These are phyloP conservation scores for Populus hybrid DNA, from an alignment of 441 rosid genomes.

Conservation along the genomic window DNA sequence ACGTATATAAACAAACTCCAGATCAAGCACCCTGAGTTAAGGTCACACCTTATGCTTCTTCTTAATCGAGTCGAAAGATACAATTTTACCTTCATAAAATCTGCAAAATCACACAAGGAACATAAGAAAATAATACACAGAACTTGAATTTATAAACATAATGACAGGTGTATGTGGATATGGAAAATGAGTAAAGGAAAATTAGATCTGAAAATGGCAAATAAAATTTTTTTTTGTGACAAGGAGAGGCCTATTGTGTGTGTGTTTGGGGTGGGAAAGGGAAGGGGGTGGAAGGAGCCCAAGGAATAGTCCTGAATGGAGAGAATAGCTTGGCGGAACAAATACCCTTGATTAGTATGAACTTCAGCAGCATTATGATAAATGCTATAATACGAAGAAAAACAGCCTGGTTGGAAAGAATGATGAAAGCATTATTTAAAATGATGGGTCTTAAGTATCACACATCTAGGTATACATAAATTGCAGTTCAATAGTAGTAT, in stretches of 20 bases:
- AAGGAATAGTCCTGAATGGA: background rate
- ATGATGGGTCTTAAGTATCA: background rate
- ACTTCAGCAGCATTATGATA: background rate
- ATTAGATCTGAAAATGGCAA: conserved; percentile 1
- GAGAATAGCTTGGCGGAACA: background rate
- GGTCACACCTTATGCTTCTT: conserved; percentile 81
- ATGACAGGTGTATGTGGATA: background rate
- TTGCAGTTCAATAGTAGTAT: background rate
- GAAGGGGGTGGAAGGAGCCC: background rate
- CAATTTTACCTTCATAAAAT: conserved; percentile 68
- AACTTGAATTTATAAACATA: background rate
- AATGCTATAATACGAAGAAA: background rate
- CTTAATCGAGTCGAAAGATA: conserved; percentile 55
- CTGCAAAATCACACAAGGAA: conserved; percentile 42
- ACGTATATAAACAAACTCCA: background rate
- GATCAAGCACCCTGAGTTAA: background rate
- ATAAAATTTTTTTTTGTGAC: background rate
- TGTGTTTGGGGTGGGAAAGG: background rate
- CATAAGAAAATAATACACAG: conserved; percentile 2
- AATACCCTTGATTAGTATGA: background rate
- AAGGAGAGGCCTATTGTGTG: background rate
- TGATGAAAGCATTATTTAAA: background rate
- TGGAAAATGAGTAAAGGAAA: background rate
- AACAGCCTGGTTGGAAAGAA: background rate
- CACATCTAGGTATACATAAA: background rate